These are phyloP conservation scores for Quercus phellos DNA, from an alignment of 331 rosid species.

Conservation along the genomic window DNA sequence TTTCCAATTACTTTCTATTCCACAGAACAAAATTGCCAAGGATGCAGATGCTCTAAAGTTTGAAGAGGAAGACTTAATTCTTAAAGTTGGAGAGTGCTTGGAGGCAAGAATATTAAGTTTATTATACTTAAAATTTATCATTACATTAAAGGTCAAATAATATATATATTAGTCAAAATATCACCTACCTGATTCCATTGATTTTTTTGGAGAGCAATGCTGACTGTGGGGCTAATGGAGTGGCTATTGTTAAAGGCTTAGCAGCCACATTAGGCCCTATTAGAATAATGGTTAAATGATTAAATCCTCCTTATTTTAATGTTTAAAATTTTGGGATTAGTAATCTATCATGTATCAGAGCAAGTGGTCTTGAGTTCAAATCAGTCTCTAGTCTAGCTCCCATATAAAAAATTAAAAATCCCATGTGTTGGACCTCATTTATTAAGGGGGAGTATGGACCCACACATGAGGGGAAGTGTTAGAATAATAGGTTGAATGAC, in stretches of 20 bases:
- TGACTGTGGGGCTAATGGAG: conserved; percentile 19
- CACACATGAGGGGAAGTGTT: no score
- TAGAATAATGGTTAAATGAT: no score
- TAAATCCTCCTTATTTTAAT: no score
- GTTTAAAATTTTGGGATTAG: no score
- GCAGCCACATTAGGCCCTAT: neutral
- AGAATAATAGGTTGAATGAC: no score
- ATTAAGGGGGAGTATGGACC: no score
- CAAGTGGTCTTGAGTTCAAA: no score
- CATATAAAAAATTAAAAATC: no score
- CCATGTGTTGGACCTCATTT: no score
- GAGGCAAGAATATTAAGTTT: conserved; percentile 52
- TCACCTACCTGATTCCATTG: neutral
- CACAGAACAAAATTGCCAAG: conserved; percentile 68
- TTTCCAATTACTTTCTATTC: conserved; percentile 23
- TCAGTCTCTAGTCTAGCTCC: no score
- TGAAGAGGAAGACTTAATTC: conserved; percentile 79
- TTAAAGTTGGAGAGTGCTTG: conserved; percentile 90
- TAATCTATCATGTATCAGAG: no score
- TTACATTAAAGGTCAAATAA: neutral
- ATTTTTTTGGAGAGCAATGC: conserved; percentile 1
- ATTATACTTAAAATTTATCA: neutral
- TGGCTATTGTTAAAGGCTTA: conserved; percentile 16
- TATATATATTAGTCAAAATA: conserved; percentile 7
- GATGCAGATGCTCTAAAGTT: conserved; percentile 59